Percentiles rank a stretch among this genome's conserved stretches.
Conservation (phyloP, 805 yeast genomes). For the Pichia membranifaciens region DNA sequence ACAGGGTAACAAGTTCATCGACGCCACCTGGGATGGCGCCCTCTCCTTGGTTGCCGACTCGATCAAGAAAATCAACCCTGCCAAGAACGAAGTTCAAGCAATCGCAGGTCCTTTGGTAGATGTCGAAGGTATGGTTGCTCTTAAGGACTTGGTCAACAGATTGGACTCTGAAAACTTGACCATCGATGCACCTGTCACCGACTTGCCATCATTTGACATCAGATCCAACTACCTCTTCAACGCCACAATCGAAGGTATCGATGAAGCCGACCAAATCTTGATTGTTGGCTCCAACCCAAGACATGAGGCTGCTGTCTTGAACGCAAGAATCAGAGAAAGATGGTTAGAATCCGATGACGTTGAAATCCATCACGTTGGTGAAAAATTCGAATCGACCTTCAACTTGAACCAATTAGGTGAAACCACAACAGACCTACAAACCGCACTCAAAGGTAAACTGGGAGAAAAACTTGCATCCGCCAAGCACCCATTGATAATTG, state of each 20-base stretch:
- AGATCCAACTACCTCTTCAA: constrained; percentile 78
- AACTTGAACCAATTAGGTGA: constrained; percentile 58
- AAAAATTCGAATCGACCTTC: constrained; percentile 72
- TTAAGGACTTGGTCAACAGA: constrained; percentile 71
- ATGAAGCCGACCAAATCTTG: constrained; percentile 75
- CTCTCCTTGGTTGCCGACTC: constrained; percentile 63
- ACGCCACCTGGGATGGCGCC: constrained; percentile 86
- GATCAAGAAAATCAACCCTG: constrained; percentile 47
- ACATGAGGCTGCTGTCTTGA: constrained; percentile 83
- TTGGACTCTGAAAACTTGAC: constrained; percentile 79
- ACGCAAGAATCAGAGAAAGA: constrained; percentile 74
- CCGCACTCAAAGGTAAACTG: constrained; percentile 59
- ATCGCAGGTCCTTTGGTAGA: constrained; percentile 77
- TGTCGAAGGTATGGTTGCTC: constrained; percentile 75
- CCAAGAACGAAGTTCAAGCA: constrained; percentile 70
- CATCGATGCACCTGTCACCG: constrained; percentile 58
- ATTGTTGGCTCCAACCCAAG: constrained; percentile 84
- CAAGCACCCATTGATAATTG: constrained; percentile 67
- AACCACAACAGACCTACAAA: constrained; percentile 47
- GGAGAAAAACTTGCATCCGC: constrained; percentile 66
- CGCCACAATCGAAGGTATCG: constrained; percentile 72
- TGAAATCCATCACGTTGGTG: constrained; percentile 70
- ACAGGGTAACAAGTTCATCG: constrained; percentile 60
- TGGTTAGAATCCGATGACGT: constrained; percentile 62
- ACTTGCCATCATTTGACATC: constrained; percentile 62